These are phyloP conservation scores for Ganoderma leucocontextum DNA, from an alignment of 1,284 basidiomycete genomes.

Conservation along the genomic window DNA sequence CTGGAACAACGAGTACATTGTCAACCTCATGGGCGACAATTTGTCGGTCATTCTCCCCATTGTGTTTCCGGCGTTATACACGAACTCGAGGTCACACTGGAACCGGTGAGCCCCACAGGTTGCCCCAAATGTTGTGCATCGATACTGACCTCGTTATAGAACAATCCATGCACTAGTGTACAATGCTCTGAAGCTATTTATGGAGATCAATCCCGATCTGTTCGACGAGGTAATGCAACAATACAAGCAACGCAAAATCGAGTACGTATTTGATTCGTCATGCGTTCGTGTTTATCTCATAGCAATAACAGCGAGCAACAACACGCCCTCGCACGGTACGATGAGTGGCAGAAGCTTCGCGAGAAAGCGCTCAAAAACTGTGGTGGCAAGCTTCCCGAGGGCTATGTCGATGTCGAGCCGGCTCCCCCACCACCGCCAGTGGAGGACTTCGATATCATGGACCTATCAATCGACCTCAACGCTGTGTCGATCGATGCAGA, in stretches of 20 bases:
- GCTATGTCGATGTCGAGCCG: slow-evolving; percentile 71
- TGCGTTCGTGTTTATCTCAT: slow-evolving; percentile 18
- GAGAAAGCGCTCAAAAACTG: slow-evolving; percentile 79
- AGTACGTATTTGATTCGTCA: slow-evolving; percentile 59
- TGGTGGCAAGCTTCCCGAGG: slow-evolving; percentile 68
- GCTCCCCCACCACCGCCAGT: slow-evolving; percentile 80
- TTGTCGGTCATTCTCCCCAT: slow-evolving; percentile 91
- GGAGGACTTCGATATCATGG: slow-evolving; percentile 86
- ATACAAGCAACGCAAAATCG: slow-evolving; percentile 88
- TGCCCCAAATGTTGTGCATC: slow-evolving; percentile 1
- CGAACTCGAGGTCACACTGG: slow-evolving; percentile 98
- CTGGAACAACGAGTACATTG: slow-evolving; percentile 99
- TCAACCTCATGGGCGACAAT: slow-evolving; percentile 99
- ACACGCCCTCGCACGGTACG: slow-evolving; percentile 80
- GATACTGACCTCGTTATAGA: slow-evolving; percentile 50
- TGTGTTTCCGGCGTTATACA: slow-evolving; percentile 97
- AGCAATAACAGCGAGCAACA: slow-evolving; percentile 75
- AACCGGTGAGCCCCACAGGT: slow-evolving; percentile 76
- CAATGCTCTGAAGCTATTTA: slow-evolving; percentile 97
- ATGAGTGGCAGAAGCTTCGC: slow-evolving; percentile 85
- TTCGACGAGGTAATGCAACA: slow-evolving; percentile 96
- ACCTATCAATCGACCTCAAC: slow-evolving; percentile 87
- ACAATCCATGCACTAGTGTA: slow-evolving; percentile 99
- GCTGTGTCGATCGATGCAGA: slow-evolving; percentile 85
- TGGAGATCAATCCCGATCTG: slow-evolving; percentile 98